phyloP scores from a whole-genome alignment of 371 early-diverging fungal species.

The Mucor circinelloides region DNA sequence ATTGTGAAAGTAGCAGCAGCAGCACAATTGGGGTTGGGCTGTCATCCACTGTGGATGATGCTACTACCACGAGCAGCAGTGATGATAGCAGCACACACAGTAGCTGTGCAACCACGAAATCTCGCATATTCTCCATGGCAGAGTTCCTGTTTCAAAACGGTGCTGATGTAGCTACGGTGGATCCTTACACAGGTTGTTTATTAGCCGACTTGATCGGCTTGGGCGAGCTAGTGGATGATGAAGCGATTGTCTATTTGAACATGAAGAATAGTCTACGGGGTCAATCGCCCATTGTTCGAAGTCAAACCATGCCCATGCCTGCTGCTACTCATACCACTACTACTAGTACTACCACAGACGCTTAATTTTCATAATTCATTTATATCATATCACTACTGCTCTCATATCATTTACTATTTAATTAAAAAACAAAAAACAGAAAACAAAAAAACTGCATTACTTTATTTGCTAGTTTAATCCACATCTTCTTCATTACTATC shows the following conservation, averaged over 20 bases:
- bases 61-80: slow-evolving; percentile 1
- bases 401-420: no score
- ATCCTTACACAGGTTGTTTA: slow-evolving; percentile 27
- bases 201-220: slow-evolving; percentile 35
- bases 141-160: slow-evolving; percentile 59
- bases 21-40: neutral
- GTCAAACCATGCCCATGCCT: neutral
- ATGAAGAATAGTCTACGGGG: slow-evolving; percentile 46
- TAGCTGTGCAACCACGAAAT: neutral
- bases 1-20: neutral
- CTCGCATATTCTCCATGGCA: slow-evolving; percentile 48
- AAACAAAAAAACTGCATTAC: no score
- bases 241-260: slow-evolving; percentile 45
- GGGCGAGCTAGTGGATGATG: slow-evolving; percentile 37
- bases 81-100: neutral
- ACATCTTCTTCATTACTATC: neutral
- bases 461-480: neutral
- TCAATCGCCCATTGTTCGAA: slow-evolving; percentile 28
- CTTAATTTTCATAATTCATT: neutral
- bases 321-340: neutral
- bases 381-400: neutral
- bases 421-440: no score
- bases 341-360: neutral
- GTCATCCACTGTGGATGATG: neutral
- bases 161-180: slow-evolving; percentile 35